These are phyloP conservation scores for Metschnikowia noctiluminum DNA, from an alignment of 805 yeast species.

Conservation along the genomic window DNA sequence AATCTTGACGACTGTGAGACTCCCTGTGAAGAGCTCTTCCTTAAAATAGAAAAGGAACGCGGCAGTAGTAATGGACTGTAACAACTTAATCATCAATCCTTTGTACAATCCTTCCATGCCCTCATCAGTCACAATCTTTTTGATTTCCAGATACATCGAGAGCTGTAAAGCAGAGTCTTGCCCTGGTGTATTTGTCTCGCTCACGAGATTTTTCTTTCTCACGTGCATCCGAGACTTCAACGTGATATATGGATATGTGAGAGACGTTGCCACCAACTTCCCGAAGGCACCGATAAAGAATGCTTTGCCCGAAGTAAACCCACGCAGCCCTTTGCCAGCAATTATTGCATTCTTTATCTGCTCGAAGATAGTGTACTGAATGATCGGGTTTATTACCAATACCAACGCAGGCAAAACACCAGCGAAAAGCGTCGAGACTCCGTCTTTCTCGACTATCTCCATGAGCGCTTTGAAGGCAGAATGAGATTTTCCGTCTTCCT, in stretches of 20 bases:
- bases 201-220: conserved; percentile 32
- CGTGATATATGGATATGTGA: conserved; percentile 90
- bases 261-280: conserved; percentile 81
- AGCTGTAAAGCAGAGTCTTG: conserved; percentile 18
- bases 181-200: conserved; percentile 13
- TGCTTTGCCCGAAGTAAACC: conserved; percentile 71
- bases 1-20: conserved; percentile 51
- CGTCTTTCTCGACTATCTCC: conserved; percentile 68
- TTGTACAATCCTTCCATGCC: conserved; percentile 77
- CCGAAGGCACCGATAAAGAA: conserved; percentile 87
- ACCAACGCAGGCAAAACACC: conserved; percentile 88
- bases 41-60: conserved; percentile 89
- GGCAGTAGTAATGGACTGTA: conserved; percentile 83
- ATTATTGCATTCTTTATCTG: conserved; percentile 69
- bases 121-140: conserved; percentile 60
- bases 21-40: conserved; percentile 69
- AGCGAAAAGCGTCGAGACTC: conserved; percentile 67
- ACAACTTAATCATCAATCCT: conserved; percentile 74
- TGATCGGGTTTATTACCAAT: conserved; percentile 81
- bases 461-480: conserved; percentile 55
- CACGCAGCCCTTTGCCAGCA: conserved; percentile 45
- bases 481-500: conserved; percentile 23
- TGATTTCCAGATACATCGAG: conserved; percentile 49
- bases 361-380: conserved; percentile 89
- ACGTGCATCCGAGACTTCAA: conserved; percentile 86